Percentiles rank a stretch among this genome's conserved stretches.
Evolutionary conservation across 2,329 filamentous ascomycete genomes (phyloP).

Genomic region (Fusarium sp.): DNA sequence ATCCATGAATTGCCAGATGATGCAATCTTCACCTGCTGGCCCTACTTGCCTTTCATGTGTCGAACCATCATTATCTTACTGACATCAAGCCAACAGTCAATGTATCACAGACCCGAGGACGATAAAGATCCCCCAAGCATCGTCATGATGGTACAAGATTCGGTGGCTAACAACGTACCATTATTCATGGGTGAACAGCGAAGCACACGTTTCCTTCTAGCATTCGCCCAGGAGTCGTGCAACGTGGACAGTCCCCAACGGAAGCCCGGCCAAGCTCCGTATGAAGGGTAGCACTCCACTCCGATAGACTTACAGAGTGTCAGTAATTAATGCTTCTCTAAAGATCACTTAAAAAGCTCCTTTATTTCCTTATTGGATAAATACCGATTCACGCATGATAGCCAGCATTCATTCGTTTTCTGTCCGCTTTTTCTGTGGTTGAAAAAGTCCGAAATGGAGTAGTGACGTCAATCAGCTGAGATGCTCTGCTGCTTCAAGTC

Average conservation of each 20-base stretch:
- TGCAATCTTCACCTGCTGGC: background rate
- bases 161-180: conserved; percentile 7
- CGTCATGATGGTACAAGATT: conserved; percentile 25
- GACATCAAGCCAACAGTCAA: background rate
- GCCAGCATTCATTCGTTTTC: background rate
- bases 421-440: conserved; percentile 15
- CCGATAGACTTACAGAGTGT: conserved; percentile 16
- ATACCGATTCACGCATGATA: background rate
- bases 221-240: conserved; percentile 23
- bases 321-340: background rate
- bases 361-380: background rate
- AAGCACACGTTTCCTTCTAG: conserved; percentile 35
- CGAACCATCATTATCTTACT: background rate
- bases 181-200: conserved; percentile 7
- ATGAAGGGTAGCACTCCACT: conserved; percentile 9
- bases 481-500: conserved; percentile 10
- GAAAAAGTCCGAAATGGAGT: background rate
- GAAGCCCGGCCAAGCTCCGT: conserved; percentile 7
- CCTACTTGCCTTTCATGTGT: conserved; percentile 2
- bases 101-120: conserved; percentile 2
- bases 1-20: conserved; percentile 11
- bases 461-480: conserved; percentile 47
- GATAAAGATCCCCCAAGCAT: background rate
- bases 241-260: background rate
- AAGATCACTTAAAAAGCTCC: background rate